Base-by-base conservation (phyloP, 2,329 filamentous ascomycete species). In the Pseudonectria foliicola region DNA sequence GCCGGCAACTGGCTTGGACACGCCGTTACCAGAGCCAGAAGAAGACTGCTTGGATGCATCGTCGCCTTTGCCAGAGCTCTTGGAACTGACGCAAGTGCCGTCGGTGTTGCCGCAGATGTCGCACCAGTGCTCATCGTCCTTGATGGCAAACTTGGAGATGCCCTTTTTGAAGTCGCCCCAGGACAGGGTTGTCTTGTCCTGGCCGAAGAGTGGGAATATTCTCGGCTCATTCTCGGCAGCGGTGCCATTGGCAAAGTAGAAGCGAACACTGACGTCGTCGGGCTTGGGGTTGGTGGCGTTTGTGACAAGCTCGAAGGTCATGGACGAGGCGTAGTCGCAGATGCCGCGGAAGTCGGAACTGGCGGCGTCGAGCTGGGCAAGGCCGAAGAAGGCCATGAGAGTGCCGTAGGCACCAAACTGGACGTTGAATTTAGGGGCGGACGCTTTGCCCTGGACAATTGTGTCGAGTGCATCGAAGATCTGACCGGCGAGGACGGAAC, bases 241-340 rank as follows among this genome's bases (percentile, higher is more conserved):
- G 27, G 74, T 71, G 35, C 75, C 75, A 54, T 81, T 80, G 50
- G 67, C 56, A 56, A 80, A 77, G 31, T 74, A 62, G 63, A 80
- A 80, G 46, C 77, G 73, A 13, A 81, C 74, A 10, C 60, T 66
- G 44, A 80, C 63, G 34, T 77, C 68, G 21, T 65, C 48, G 23
- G 32, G 27, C 38, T 49, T 43, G 10, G 78, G 73, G 55, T 53
- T 47, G 10, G 61, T 67, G 4, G 64, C 63, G 71, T 72, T 60
- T 45, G 75, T 75, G 35, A 79, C 66, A 14, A 81, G 64, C 67
- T 95, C 89, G 56, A 93, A 89, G 6, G 70, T 70, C 75, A 94
- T 86, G 44, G 78, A 78, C 3, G 80, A 82, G 5, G 87, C 87
- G 52, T 95, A 95, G 63, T 88, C 81, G n/a, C 82, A 78, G 10